Conservation (phyloP, 1,139 yeast genomes). For the Hyphopichia pseudoburtonii region DNA sequence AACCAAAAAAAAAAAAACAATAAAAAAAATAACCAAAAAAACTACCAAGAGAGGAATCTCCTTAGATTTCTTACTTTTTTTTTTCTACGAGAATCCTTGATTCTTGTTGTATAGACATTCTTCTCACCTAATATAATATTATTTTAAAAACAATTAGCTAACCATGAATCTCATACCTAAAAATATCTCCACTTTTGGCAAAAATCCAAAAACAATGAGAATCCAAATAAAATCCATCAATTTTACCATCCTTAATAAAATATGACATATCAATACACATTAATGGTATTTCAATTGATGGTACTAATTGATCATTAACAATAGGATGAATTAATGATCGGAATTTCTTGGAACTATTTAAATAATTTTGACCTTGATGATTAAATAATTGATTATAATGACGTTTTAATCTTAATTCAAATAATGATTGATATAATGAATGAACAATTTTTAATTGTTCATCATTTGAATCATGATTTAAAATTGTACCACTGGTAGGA, state of each 20-base stretch:
- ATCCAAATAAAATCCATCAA: conserved; percentile 44
- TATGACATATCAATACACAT: conserved; percentile 33
- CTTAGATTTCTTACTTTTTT: no score
- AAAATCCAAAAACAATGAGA: conserved; percentile 48
- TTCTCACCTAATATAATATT: no score
- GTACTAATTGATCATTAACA: conserved; percentile 38
- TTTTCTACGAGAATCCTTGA: no score
- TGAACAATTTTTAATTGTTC: conserved; percentile 25
- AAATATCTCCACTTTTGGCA: conserved; percentile 53
- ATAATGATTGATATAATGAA: conserved; percentile 36
- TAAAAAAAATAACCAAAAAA: no score
- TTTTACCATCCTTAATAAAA: conserved; percentile 40
- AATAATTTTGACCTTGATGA: conserved; percentile 7
- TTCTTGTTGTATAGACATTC: no score
- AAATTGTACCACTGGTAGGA: background rate
- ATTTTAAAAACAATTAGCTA: no score
- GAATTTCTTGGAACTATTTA: conserved; percentile 13
- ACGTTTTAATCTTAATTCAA: conserved; percentile 33
- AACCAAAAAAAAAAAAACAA: no score
- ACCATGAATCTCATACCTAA: conserved; percentile 26
- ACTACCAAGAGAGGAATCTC: no score
- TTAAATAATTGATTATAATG: conserved; percentile 18
- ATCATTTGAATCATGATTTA: conserved; percentile 3
- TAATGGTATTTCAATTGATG: conserved; percentile 41
- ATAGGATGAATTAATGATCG: conserved; percentile 37